Conservation (phyloP, 2,329 filamentous ascomycete species). For the Pyricularia grisea region DNA sequence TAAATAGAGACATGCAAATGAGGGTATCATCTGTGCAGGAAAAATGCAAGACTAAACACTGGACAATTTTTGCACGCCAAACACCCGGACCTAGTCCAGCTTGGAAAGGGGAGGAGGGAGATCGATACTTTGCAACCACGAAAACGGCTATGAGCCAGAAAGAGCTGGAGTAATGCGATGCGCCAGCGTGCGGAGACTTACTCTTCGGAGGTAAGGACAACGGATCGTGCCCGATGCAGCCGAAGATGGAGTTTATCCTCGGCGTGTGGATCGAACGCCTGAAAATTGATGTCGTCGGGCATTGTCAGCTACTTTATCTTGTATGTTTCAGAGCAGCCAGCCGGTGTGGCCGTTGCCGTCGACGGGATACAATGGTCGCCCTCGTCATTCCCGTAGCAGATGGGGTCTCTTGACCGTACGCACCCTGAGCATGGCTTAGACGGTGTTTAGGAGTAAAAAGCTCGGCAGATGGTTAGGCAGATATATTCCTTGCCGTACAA, state of each 20-base stretch:
- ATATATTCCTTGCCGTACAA: neutral
- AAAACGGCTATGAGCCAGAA: neutral
- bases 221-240: conserved; percentile 73
- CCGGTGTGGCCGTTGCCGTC: neutral
- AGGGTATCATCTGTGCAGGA: conserved; percentile 2
- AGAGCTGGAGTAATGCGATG: neutral
- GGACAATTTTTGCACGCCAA: neutral
- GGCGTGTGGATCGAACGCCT: conserved; percentile 36
- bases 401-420: neutral
- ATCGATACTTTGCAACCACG: neutral
- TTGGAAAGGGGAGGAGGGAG: neutral
- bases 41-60: neutral
- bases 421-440: neutral
- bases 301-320: neutral
- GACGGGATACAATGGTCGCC: no score
- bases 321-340: neutral
- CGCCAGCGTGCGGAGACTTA: conserved; percentile 22
- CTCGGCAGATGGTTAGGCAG: neutral
- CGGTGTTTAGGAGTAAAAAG: neutral
- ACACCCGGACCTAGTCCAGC: neutral
- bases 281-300: neutral
- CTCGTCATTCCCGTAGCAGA: neutral
- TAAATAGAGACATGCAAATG: conserved; percentile 1
- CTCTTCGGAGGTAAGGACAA: conserved; percentile 73
- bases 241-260: conserved; percentile 70